Base-by-base conservation (phyloP, 129 eudicot species). In the Gnaphalium uliginosum region DNA sequence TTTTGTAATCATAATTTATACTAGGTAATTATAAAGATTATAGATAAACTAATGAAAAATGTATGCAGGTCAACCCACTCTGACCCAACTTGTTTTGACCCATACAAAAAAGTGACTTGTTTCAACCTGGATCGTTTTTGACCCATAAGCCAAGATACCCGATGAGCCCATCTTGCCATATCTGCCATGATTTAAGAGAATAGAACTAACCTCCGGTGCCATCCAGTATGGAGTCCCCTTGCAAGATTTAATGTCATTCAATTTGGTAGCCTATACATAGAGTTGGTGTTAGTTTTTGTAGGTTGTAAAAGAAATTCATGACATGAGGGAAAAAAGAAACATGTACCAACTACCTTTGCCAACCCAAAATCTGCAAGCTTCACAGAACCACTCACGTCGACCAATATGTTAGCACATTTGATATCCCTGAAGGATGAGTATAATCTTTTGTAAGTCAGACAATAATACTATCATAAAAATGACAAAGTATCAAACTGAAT, bases 281-380 rank as follows among this genome's bases (percentile, higher is more conserved):
- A 69, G 29, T 68, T 5, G 56, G 37, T 51, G 78, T 67, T 51
- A 80, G 26, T 57, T 54, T 68, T 71, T 59, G 27, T 35, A n/a
- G 62, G 21, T 41, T 41, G 32, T 66, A 68, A 62, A 61, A 39
- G 32, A 53, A 75, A 69, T 8, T 54, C n/a, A 24, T 18, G 51
- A 35, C 23, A 53, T 19, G 23, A 11, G 9, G n/a, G n/a, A 15
- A 61, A 11, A 22, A 11, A 60, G n/a, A 51, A 71, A 32, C 8
- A 66, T 58, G 33, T 73, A 67, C 18, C 32, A 65, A 26, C 62
- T 76, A 93, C 98, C 97, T 93, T 93, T 68, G 98, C 98, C 85
- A 93, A 83, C 19, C 98, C 98, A 87, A 93, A 93, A 87, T 93
- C 98, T 22, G 98, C 97, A 73, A 93, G 98, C 80, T 93, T 93